Evolutionary conservation across 768 basidiomycete species (phyloP), one percentile per base, ranked within the genome.

Genomic region (Mycena galericulata): DNA sequence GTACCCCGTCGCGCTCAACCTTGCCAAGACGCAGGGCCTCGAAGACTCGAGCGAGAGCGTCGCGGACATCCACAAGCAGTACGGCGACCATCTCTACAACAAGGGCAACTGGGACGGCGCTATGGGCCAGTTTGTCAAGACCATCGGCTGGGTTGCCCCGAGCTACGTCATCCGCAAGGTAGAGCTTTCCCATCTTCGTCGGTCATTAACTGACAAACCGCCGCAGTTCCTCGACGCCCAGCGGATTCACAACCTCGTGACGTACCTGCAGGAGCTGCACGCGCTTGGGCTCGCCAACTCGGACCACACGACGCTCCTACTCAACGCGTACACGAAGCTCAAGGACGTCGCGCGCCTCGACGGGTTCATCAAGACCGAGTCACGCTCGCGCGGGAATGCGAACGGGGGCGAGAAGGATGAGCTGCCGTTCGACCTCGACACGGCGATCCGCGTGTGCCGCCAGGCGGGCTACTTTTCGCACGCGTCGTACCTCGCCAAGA

Each of bases 121-220:
- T 0, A 97, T 98, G 94, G 87, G 89, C 38, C 96, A 98, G 76
- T 99, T 93, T 76, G 81, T 98, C 30, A 88, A 93, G 75, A 99
- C 98, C 0, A 91, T 99, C 22, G 95, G 97, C 0, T 84, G 90
- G 51, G 82, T 98, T 0, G 94, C 96, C 68, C 95, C 97, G 0
- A 98, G 96, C 75, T 98, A 98, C 79, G 96, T 99, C 36, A 96
- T 99, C 56, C 90, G 98, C 72, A 99, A 98, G 87, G 97, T 96
- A 43, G 11, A 10, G 26, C 22, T 54, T 56, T 24, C 4, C 47
- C 26, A 47, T 7, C 24, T 29, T 49, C 38, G 24, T 8, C 27
- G 22, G 51, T 20, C 24, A 22, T 24, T n/a, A 17, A 41, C 20
- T 49, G n/a, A 38, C 43, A 8, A 32, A 53, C 54, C 56, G 26